Evolutionary conservation across 2,329 filamentous ascomycete genomes (phyloP), one percentile per base, ranked within the genome.

Genomic region (Hypoxylon sp.): DNA sequence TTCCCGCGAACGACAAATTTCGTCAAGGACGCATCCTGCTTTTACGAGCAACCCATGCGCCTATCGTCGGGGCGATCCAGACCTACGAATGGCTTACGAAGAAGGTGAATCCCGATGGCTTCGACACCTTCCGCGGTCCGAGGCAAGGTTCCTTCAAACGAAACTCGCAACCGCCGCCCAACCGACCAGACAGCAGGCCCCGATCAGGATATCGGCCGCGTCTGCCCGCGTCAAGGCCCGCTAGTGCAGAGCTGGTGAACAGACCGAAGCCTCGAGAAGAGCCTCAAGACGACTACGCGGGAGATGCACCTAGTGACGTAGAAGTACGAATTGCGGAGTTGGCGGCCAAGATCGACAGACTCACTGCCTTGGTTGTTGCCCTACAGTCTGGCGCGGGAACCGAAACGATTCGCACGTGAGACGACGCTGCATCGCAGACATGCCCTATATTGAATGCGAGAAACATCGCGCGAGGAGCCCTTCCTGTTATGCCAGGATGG

Each of bases 61-160:
- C 91, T 30, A 87, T 92, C 65, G 89, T 93, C 26, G 85, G 78
- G n/a, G 79, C 83, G 47, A 93, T 94, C 68, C 84, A 86, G 75
- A 72, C 83, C n/a, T 93, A 90, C 74, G 90, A 92, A 77, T 79
- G 80, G 70, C 66, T 85, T 47, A 76, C 77, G 20, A 75, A 76
- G 59, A 79, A 78, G 52, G 70, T 79, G 6, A 70, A 70, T 11
- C 70, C 75, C 11, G 81, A 82, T 52, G 81, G 81, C 53, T 84
- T 80, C 66, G 79, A 79, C 59, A 81, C 78, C 26, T 85, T 82
- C 76, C 81, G 80, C 70, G 86, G 82, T 2, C 81, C 81, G 0
- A 77, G 75, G 6, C 69, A 59, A 19, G 73, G 55, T 11, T 65
- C 70, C 1, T 65, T 68, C 15, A 73, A 73, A 28, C 70, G 70